Evolutionary conservation across 345 rosid genomes (phyloP).

Genomic region (Geranium brycei): DNA sequence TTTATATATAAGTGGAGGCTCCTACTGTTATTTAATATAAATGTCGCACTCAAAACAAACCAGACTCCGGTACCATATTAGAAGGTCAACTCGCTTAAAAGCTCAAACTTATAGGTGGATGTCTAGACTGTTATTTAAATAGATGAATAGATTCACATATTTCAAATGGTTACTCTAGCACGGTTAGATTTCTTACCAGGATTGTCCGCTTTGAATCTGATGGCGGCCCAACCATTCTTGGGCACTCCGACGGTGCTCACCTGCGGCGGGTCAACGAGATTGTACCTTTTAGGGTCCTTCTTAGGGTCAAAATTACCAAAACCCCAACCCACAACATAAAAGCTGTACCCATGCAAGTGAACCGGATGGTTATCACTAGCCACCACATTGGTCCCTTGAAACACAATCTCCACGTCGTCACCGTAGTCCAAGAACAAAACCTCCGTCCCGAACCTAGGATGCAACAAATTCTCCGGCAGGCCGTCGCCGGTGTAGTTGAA

Average conservation of each 20-base stretch:
- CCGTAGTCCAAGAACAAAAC: conserved; percentile 18
- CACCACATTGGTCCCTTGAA: conserved; percentile 26
- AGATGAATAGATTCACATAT: too few relatives aligned
- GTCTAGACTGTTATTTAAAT: too few relatives aligned
- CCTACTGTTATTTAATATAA: too few relatives aligned
- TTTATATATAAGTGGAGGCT: too few relatives aligned
- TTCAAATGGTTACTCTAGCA: too few relatives aligned
- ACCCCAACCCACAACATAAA: conserved; percentile 30
- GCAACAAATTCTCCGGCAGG: background rate
- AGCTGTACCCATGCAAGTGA: conserved; percentile 33
- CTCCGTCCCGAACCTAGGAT: conserved; percentile 15
- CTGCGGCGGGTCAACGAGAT: conserved; percentile 25
- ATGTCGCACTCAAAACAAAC: too few relatives aligned
- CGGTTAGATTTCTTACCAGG: conserved; percentile 15
- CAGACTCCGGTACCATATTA: too few relatives aligned
- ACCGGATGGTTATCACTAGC: conserved; percentile 26
- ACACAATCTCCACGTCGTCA: conserved; percentile 25
- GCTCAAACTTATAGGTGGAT: too few relatives aligned
- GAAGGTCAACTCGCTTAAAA: too few relatives aligned
- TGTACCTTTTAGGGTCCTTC: conserved; percentile 15
- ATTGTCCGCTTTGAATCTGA: conserved; percentile 24
- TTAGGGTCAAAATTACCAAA: conserved; percentile 22
- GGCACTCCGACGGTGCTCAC: conserved; percentile 22
- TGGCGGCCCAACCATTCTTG: conserved; percentile 21
- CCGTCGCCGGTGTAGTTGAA: conserved; percentile 24